phyloP scores from a whole-genome alignment of 169 alveolate genomes.

The Blepharisma undulans region DNA sequence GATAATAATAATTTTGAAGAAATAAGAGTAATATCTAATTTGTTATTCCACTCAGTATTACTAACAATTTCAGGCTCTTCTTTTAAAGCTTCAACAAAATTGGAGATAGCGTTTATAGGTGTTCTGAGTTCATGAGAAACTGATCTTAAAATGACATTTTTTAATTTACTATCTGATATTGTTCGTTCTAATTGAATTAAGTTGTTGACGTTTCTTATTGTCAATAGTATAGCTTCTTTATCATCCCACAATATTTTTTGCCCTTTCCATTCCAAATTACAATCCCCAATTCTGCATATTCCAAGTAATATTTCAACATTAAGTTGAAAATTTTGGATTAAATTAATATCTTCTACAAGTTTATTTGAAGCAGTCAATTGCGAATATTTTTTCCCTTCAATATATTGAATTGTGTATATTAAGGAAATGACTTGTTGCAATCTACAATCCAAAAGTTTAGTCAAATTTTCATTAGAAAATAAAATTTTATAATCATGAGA shows the following conservation, averaged over 20 bases:
- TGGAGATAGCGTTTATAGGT: background rate
- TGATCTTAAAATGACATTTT: background rate
- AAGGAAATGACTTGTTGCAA: background rate
- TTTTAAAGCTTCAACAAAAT: background rate
- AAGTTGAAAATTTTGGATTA: background rate
- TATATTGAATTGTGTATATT: background rate
- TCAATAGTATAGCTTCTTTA: background rate
- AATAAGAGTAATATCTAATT: background rate
- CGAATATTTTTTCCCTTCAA: background rate
- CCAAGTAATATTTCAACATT: background rate
- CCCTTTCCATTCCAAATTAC: background rate
- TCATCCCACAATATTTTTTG: background rate
- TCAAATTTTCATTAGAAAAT: background rate
- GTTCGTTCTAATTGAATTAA: background rate
- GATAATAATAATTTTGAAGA: background rate
- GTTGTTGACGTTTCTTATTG: background rate
- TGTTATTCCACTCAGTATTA: background rate
- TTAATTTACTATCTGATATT: background rate
- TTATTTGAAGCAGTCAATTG: background rate
- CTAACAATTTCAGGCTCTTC: background rate
- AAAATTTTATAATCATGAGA: background rate
- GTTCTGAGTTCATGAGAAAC: slow-evolving; percentile 14
- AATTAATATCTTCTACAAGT: background rate
- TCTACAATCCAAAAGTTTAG: background rate
- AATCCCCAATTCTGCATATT: background rate